Evolutionary conservation across 768 basidiomycete genomes (phyloP).

Genomic region (Collybia nuda): DNA sequence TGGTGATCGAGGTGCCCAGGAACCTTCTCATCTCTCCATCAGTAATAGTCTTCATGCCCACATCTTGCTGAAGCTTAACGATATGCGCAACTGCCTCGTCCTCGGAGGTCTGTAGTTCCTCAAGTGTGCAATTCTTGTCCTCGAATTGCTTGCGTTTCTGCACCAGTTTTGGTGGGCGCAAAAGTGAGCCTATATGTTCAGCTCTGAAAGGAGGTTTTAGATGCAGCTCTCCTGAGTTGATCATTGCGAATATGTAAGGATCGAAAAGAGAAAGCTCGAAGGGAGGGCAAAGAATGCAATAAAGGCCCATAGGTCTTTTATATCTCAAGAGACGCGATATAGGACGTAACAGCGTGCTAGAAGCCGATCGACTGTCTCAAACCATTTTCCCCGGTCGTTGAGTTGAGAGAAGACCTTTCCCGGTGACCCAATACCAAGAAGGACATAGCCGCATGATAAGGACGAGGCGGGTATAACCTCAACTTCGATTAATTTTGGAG

Average conservation of each 20-base stretch:
- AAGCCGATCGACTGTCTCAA: not conserved
- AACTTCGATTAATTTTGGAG: no score
- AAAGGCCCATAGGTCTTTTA: slow-evolving; percentile 1
- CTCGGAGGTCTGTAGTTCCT: slow-evolving; percentile 48
- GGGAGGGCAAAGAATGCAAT: slow-evolving; percentile 5
- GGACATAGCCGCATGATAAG: no score
- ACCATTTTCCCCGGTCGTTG: not conserved
- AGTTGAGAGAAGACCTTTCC: not conserved
- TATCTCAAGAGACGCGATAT: not conserved
- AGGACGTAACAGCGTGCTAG: not conserved
- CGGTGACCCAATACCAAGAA: no score
- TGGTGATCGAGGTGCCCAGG: no score
- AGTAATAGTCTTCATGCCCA: slow-evolving; percentile 60
- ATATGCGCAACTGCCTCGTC: slow-evolving; percentile 54
- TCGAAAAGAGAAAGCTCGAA: not conserved
- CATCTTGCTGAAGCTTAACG: slow-evolving; percentile 50
- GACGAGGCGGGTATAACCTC: no score
- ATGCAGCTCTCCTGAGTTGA: slow-evolving; percentile 21
- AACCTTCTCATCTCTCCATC: slow-evolving; percentile 57
- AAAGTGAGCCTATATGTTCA: slow-evolving; percentile 63
- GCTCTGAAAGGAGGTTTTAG: slow-evolving; percentile 42
- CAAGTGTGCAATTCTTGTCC: slow-evolving; percentile 34
- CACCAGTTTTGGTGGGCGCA: slow-evolving; percentile 51
- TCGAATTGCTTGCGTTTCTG: slow-evolving; percentile 45
- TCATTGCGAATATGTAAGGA: slow-evolving; percentile 13